Percentiles rank a stretch among this genome's conserved stretches.
phyloP scores from a whole-genome alignment of 2,329 filamentous ascomycete species.

The Amauroascus niger region DNA sequence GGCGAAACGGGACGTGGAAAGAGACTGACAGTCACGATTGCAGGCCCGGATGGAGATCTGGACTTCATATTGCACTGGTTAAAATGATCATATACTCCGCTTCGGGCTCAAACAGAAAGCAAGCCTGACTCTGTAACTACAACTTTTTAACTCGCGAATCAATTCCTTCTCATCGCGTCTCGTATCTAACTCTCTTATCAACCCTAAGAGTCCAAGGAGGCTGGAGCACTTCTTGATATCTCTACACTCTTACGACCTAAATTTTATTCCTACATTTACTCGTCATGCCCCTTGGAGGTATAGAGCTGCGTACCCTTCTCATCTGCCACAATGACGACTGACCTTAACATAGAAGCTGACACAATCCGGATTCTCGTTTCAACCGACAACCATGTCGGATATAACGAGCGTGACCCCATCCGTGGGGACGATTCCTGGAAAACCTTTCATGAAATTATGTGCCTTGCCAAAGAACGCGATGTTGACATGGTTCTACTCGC shows the following conservation, averaged over 20 bases:
- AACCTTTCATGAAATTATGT: conserved; percentile 92
- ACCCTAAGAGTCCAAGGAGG: neutral
- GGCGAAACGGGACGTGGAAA: no score
- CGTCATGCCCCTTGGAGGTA: conserved; percentile 9
- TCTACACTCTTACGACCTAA: neutral
- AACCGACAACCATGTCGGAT: conserved; percentile 97
- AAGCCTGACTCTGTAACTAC: no score
- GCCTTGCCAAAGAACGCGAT: conserved; percentile 71
- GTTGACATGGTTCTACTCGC: conserved; percentile 96
- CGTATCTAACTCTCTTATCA: no score
- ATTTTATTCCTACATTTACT: neutral
- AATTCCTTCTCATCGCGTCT: no score
- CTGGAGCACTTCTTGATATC: neutral
- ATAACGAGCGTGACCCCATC: conserved; percentile 82
- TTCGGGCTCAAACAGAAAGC: no score
- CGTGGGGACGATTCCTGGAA: conserved; percentile 97
- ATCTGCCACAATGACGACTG: neutral
- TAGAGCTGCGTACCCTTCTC: neutral
- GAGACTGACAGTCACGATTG: no score
- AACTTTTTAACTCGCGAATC: no score
- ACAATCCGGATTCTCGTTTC: conserved; percentile 90
- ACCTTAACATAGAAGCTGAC: conserved; percentile 50
- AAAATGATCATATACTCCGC: no score
- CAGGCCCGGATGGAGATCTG: no score
- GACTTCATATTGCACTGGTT: no score